Evolutionary conservation across 768 basidiomycete species (phyloP).

Genomic region (Psilocybe cyanescens): DNA sequence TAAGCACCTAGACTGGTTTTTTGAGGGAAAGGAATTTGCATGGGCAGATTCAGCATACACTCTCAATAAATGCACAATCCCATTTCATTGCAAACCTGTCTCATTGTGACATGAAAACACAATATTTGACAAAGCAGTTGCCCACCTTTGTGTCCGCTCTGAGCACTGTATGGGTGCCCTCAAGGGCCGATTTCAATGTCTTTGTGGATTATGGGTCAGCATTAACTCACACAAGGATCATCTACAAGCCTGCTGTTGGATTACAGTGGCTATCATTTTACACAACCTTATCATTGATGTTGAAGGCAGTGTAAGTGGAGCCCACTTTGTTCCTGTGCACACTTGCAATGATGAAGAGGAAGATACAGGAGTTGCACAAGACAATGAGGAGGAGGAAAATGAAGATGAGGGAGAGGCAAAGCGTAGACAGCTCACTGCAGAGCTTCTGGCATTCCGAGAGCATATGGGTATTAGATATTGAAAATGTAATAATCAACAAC

Average conservation of each 20-base stretch:
- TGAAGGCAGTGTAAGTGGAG: slow-evolving; percentile 27
- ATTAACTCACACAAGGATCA: slow-evolving; percentile 33
- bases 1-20: slow-evolving; percentile 26
- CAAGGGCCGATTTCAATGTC: slow-evolving; percentile 36
- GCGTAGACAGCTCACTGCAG: background rate
- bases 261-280: slow-evolving; percentile 35
- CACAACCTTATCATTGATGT: slow-evolving; percentile 38
- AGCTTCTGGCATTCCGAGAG: background rate
- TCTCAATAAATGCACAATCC: slow-evolving; percentile 7
- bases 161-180: slow-evolving; percentile 41
- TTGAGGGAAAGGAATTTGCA: slow-evolving; percentile 32
- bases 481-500: too few relatives aligned
- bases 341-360: background rate
- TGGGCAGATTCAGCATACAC: slow-evolving; percentile 26
- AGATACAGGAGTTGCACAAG: background rate
- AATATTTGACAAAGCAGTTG: slow-evolving; percentile 29
- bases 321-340: slow-evolving; percentile 16
- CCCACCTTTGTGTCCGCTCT: slow-evolving; percentile 34
- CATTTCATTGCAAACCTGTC: slow-evolving; percentile 34
- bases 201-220: slow-evolving; percentile 30
- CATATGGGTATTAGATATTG: too few relatives aligned
- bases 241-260: slow-evolving; percentile 29
- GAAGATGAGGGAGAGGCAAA: background rate
- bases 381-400: slow-evolving; percentile 1
- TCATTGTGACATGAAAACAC: slow-evolving; percentile 27